Base-by-base conservation (phyloP, 2,329 filamentous ascomycete species). In the Fusarium floridanum region DNA sequence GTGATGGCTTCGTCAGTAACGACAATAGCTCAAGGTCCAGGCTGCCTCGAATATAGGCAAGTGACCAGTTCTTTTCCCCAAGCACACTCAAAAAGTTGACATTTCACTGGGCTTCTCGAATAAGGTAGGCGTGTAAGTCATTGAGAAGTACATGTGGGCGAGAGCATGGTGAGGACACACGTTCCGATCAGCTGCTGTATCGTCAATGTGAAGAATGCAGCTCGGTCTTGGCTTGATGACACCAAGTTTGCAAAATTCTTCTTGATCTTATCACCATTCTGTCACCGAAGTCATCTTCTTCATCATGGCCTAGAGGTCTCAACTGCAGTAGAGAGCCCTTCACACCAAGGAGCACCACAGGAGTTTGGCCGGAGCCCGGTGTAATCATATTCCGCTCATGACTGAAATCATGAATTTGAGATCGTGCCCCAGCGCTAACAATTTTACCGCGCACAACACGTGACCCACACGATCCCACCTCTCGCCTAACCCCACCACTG, bases 401-500 rank as follows among this genome's bases (percentile, higher is more conserved):
- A 39, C 17, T 34, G 59, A 50, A 72, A 43, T 29, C 57, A 61
- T 61, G 37, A 61, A 32, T 29, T 61, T 32, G 11, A 16, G 34
- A 9, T 14, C 45, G 22, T 14, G 39, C 57, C 37, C 22, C 34
- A 41, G 50, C 41, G 32, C 32, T 34, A 34, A 34, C 32, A 34
- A 34, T 34, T 34, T 34, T 34, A 34, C 32, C 32, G 32, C 32
- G 39, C 14, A 63, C 48, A 65, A 3, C 74, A 78, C 75, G 78
- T 77, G 71, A 73, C 59, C 39, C 78, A 79, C 78, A 72, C 72
- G 24, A 64, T 71, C 74, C 41, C 62, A 62, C 12, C 60, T 61
- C 66, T 74, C 72, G 72, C 72, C 67, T 69, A 74, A 71, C 80
- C 81, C 81, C 80, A 80, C 75, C 68, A 79, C 75, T 81, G 78